Evolutionary conservation across 1,284 basidiomycete genomes (phyloP).

Genomic region (Ustilago cynodontis): DNA sequence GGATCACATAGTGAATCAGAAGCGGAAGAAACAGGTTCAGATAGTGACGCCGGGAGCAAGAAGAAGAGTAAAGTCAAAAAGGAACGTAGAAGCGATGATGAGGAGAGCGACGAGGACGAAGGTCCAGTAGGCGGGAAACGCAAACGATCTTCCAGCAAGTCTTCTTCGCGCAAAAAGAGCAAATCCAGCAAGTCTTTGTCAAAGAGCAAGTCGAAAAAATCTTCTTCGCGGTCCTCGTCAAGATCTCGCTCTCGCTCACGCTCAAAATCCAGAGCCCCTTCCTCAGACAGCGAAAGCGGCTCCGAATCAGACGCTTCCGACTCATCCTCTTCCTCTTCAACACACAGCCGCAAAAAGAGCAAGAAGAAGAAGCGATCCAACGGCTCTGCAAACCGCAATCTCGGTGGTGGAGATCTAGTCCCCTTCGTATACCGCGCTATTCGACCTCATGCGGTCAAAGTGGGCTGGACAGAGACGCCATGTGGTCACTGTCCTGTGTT

Average conservation of each 20-base stretch:
- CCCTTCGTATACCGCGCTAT: constrained; percentile 62
- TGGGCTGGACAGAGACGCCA: constrained; percentile 60
- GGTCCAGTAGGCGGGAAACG: constrained; percentile 36
- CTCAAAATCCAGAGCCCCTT: constrained; percentile 28
- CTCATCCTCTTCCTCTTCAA: constrained; percentile 22
- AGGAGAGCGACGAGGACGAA: constrained; percentile 17
- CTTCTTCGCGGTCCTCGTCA: constrained; percentile 23
- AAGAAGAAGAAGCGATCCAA: constrained; percentile 38
- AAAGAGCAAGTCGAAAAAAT: constrained; percentile 22
- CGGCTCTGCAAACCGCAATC: constrained; percentile 11
- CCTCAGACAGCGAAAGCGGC: constrained; percentile 25
- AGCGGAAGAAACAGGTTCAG: constrained; percentile 29
- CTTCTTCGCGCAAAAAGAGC: constrained; percentile 45
- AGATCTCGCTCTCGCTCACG: constrained; percentile 27
- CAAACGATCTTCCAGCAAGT: constrained; percentile 39
- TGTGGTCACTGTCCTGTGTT: constrained; percentile 66
- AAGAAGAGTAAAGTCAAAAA: constrained; percentile 36
- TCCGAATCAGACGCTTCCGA: constrained; percentile 30
- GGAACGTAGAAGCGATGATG: constrained; percentile 33
- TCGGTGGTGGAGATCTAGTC: constrained; percentile 19
- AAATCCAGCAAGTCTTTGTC: constrained; percentile 29
- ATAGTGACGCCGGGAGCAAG: constrained; percentile 19
- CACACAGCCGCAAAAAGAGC: constrained; percentile 25
- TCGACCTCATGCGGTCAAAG: constrained; percentile 44
- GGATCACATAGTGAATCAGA: constrained; percentile 40